phyloP scores from a whole-genome alignment of 495 filamentous ascomycete genomes.

The Penicillium coprophilum region DNA sequence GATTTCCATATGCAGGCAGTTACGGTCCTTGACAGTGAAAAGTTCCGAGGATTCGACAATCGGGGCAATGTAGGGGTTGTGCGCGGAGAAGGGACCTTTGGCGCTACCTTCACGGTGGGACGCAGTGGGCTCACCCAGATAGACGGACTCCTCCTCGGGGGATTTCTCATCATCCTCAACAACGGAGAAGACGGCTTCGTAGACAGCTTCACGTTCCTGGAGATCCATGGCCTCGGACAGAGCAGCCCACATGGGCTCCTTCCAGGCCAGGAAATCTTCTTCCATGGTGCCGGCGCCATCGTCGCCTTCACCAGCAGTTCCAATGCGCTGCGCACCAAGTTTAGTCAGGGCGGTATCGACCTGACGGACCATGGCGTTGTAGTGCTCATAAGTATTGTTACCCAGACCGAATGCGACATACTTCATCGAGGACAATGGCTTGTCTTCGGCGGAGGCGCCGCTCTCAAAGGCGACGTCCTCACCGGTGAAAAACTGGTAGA shows the following conservation, averaged over 20 bases:
- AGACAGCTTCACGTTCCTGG: conserved; percentile 93
- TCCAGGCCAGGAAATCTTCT: conserved; percentile 98
- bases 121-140: conserved; percentile 94
- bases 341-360: conserved; percentile 76
- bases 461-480: conserved; percentile 82
- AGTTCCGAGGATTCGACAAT: conserved; percentile 87
- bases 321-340: conserved; percentile 79
- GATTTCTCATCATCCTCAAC: conserved; percentile 72
- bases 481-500: conserved; percentile 90
- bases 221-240: conserved; percentile 78
- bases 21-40: conserved; percentile 88
- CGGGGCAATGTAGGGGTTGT: conserved; percentile 96
- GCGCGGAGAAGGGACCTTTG: conserved; percentile 91
- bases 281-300: conserved; percentile 99
- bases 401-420: conserved; percentile 95
- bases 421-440: conserved; percentile 79
- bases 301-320: conserved; percentile 89
- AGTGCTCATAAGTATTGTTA: conserved; percentile 99
- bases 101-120: conserved; percentile 82
- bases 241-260: conserved; percentile 97
- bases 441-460: conserved; percentile 59
- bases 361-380: conserved; percentile 96
- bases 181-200: conserved; percentile 89
- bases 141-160: conserved; percentile 80
- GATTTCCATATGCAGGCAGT: conserved; percentile 97